These are phyloP conservation scores for Penium margaritaceum DNA, from an alignment of 139 green algal genomes.

Conservation along the genomic window DNA sequence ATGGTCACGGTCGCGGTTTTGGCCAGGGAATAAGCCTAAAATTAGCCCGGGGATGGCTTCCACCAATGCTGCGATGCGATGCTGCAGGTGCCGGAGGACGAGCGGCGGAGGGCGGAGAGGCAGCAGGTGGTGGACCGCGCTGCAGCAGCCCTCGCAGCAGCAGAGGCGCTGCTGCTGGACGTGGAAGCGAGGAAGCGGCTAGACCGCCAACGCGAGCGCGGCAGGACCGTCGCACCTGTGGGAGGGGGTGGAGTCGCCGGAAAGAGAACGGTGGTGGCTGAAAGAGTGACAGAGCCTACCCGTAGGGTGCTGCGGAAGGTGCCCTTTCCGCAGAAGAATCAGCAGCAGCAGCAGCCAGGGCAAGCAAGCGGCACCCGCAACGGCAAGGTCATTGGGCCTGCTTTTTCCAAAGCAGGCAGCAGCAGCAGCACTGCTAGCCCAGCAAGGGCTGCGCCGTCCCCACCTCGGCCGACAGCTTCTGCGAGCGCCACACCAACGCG, in stretches of 20 bases:
- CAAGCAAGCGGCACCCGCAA: background rate
- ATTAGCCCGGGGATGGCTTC: background rate
- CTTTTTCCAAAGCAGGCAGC: background rate
- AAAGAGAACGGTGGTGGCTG: background rate
- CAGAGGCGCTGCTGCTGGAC: slow-evolving; percentile 23
- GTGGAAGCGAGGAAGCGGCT: slow-evolving; percentile 8
- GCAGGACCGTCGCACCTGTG: background rate
- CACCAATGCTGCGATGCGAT: background rate
- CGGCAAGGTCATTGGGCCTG: background rate
- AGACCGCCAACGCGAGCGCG: background rate
- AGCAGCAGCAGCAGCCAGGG: slow-evolving; percentile 2
- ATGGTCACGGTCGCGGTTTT: background rate
- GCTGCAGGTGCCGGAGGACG: slow-evolving; percentile 15
- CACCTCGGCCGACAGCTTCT: background rate
- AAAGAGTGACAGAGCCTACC: background rate
- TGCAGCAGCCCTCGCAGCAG: slow-evolving; percentile 26
- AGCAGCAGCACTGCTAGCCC: background rate
- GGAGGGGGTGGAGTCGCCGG: background rate
- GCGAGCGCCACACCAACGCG: no score
- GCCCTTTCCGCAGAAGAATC: background rate
- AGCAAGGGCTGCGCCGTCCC: background rate
- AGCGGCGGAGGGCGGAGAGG: slow-evolving; percentile 12
- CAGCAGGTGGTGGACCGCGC: slow-evolving; percentile 21
- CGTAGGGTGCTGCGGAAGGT: background rate
- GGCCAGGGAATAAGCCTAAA: background rate